Evolutionary conservation across 176 grass and related monocot genomes (phyloP), one percentile per base, ranked within the genome.

Genomic region (Canna indica): DNA sequence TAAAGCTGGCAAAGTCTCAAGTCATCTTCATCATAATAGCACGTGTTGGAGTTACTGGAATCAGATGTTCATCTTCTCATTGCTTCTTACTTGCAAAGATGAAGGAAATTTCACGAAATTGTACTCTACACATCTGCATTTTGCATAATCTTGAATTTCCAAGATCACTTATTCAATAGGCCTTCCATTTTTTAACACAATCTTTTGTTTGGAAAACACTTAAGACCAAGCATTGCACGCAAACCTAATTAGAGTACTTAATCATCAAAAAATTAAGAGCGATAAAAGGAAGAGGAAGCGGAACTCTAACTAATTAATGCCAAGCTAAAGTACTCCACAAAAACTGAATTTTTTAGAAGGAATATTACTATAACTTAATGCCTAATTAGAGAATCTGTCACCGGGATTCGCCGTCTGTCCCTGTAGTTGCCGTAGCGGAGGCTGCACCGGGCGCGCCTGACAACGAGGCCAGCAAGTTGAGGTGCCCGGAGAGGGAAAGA

Each of bases 381-480:
- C n/a, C 25, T n/a, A 69, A 69, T 17, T 29, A 46, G 18, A 0
- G 26, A 52, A 71, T 35, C 71, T 26, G 17, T 60, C 48, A 59
- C 34, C 32, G 71, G 36, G 71, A 9, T 9, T 73, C 71, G 53
- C 60, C 71, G 20, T 73, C 71, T 7, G 32, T 60, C 71, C 36
- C 35, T 36, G 71, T 53, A 4, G 70, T 46, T 41, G 71, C 54
- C 24, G 47, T 24, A 8, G 71, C 56, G n/a, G 71, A 11, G 2
- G 71, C 20, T 0, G 71, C 50, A 0, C 52, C 54, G 5, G 54
- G 71, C n/a, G 71, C n/a, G 2, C 71, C 71, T n/a, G 71, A 73
- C 53, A 73, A 45, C 17, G 71, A 73, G n/a, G 71, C 53, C 20
- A 73, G 71, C 14, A 73, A 25, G 18, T 73, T 73, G 54, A 73